Percentiles rank a stretch among this genome's conserved stretches.
phyloP scores from a whole-genome alignment of 2,329 filamentous ascomycete species.

The Cordyceps cateniannulata region DNA sequence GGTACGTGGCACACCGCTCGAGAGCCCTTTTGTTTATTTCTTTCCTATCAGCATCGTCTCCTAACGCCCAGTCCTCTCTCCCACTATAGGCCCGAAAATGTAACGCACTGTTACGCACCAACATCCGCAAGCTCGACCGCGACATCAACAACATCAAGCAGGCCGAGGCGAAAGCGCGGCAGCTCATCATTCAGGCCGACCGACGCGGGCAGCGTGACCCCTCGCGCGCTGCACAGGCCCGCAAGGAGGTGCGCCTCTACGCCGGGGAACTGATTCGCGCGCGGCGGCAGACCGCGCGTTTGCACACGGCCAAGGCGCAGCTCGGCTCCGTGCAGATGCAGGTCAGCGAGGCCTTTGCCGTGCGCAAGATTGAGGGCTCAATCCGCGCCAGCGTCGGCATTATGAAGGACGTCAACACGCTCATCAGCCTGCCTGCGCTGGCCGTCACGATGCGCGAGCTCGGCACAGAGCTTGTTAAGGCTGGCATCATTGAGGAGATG shows the following conservation, averaged over 20 bases:
- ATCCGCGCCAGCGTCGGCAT: constrained; percentile 82
- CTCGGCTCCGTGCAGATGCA: constrained; percentile 93
- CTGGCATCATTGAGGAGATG: constrained; percentile 98
- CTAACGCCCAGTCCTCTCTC: not conserved
- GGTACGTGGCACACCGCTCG: constrained; percentile 45
- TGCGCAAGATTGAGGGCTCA: constrained; percentile 91
- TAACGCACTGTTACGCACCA: constrained; percentile 80
- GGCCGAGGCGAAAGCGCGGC: constrained; percentile 78
- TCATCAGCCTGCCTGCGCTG: constrained; percentile 78
- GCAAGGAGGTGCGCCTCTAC: constrained; percentile 78
- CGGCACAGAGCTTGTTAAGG: constrained; percentile 81
- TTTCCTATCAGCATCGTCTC: not conserved
- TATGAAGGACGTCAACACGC: constrained; percentile 91
- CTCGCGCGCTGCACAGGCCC: constrained; percentile 69
- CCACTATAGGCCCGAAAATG: constrained; percentile 79
- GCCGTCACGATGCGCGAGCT: constrained; percentile 86
- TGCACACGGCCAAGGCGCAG: constrained; percentile 85
- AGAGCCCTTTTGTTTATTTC: not conserved
- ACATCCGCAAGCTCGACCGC: constrained; percentile 90
- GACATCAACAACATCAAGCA: constrained; percentile 75
- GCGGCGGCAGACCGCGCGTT: constrained; percentile 65
- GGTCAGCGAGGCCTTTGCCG: constrained; percentile 91
- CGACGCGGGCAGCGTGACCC: constrained; percentile 76
- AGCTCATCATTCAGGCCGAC: constrained; percentile 75
- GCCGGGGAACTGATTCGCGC: constrained; percentile 80